Conservation (phyloP, 352 stramenopile genomes). For the Globisporangium paroecandrum region DNA sequence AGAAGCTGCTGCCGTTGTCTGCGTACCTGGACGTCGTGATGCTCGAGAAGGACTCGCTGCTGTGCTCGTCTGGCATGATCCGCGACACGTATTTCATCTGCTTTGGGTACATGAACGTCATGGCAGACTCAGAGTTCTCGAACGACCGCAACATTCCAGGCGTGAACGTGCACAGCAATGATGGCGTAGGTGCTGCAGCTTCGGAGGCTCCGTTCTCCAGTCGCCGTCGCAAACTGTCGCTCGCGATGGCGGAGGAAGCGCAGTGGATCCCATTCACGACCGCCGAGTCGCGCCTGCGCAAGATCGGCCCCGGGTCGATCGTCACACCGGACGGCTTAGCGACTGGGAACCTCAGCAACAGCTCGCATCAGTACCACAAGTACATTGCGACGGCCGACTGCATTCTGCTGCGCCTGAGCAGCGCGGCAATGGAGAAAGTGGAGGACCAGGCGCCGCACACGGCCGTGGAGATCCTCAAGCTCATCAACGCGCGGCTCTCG, state of each 20-base stretch:
- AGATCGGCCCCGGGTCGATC: constrained; percentile 73
- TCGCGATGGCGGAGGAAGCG: constrained; percentile 40
- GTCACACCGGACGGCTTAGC: constrained; percentile 52
- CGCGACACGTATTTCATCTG: constrained; percentile 78
- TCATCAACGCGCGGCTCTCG: constrained; percentile 59
- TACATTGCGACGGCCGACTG: constrained; percentile 69
- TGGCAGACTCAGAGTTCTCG: constrained; percentile 65
- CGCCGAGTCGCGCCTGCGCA: constrained; percentile 53
- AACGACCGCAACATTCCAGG: constrained; percentile 56
- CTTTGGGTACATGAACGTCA: constrained; percentile 69
- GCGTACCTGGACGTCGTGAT: constrained; percentile 61
- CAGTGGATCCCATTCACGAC: constrained; percentile 71
- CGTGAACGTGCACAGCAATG: constrained; percentile 21
- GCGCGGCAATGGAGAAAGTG: constrained; percentile 50
- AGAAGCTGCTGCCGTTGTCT: constrained; percentile 56
- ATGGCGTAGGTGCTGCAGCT: neutral
- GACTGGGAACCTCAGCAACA: neutral
- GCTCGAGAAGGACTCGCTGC: constrained; percentile 33
- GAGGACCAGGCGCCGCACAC: constrained; percentile 57
- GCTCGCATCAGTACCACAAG: constrained; percentile 37
- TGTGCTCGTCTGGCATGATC: constrained; percentile 35
- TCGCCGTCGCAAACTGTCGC: constrained; percentile 31
- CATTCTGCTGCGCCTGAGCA: constrained; percentile 57
- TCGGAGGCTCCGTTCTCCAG: neutral
- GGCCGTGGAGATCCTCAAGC: constrained; percentile 69